Conservation (phyloP, 352 stramenopile genomes). For the Phytophthora idaei region DNA sequence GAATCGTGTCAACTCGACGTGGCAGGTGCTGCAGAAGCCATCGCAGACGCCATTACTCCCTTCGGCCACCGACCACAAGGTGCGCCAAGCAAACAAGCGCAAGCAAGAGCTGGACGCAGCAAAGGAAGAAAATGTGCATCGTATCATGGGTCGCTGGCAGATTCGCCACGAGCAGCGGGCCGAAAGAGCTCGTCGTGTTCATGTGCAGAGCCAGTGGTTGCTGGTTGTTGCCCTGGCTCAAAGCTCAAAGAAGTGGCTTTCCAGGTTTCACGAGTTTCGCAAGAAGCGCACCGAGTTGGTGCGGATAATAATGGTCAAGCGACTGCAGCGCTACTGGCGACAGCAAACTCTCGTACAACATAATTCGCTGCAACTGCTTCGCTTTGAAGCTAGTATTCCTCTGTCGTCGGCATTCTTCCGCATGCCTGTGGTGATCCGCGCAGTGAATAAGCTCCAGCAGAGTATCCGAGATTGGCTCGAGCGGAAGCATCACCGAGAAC, state of each 20-base stretch:
- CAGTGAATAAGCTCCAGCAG: conserved; percentile 48
- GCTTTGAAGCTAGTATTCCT: conserved; percentile 26
- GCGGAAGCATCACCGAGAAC: conserved; percentile 28
- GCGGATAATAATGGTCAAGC: conserved; percentile 54
- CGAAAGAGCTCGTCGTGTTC: conserved; percentile 36
- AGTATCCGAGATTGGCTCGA: conserved; percentile 51
- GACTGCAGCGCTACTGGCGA: conserved; percentile 64
- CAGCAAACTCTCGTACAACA: conserved; percentile 31
- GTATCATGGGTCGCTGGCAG: conserved; percentile 61
- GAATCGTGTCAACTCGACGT: conserved; percentile 47
- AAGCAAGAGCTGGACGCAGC: conserved; percentile 58
- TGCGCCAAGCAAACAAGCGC: conserved; percentile 48
- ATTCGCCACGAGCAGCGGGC: conserved; percentile 43
- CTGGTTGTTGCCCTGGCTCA: conserved; percentile 48
- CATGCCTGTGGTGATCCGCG: conserved; percentile 53
- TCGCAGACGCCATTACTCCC: conserved; percentile 61
- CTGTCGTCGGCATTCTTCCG: conserved; percentile 53
- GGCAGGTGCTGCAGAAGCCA: conserved; percentile 53
- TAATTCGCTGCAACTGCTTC: conserved; percentile 27
- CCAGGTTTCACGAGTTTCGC: conserved; percentile 52
- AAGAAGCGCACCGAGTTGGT: conserved; percentile 40
- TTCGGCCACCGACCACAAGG: conserved; percentile 56
- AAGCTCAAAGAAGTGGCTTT: conserved; percentile 43
- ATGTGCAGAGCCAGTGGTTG: conserved; percentile 66
- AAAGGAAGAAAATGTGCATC: conserved; percentile 44